A percentile compares a stretch with the other conserved stretches of the same genome.
These are phyloP conservation scores for Mallotus japonicus DNA, from an alignment of 441 rosid genomes.

Conservation along the genomic window DNA sequence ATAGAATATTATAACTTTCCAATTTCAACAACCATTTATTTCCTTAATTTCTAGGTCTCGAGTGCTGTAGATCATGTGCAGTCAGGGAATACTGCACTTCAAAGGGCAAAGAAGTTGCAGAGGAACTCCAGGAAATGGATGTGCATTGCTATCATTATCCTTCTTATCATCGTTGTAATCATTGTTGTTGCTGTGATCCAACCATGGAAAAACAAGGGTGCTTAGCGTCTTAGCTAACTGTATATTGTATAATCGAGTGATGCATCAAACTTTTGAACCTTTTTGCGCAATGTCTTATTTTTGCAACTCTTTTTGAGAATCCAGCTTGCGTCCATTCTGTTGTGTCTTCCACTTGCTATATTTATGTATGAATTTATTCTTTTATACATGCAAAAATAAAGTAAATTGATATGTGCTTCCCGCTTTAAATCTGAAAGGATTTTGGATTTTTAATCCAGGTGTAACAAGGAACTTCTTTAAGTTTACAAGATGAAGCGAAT, in stretches of 20 bases:
- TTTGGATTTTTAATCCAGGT: no score
- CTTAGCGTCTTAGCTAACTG: conserved; percentile 30
- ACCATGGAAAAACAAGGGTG: conserved; percentile 82
- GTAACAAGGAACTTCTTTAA: no score
- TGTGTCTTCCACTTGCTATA: neutral
- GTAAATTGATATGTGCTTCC: neutral
- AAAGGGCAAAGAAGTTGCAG: conserved; percentile 72
- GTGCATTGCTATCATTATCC: conserved; percentile 83
- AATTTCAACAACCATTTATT: neutral
- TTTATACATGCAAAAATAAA: neutral
- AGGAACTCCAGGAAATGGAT: conserved; percentile 89
- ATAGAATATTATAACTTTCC: neutral
- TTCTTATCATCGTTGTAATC: conserved; percentile 67
- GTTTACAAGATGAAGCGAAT: no score
- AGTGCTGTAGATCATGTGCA: conserved; percentile 94
- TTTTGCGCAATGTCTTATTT: conserved; percentile 22
- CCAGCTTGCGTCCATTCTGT: neutral
- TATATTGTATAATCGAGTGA: conserved; percentile 24
- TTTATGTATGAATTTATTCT: neutral
- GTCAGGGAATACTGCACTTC: conserved; percentile 70
- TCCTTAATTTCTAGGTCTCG: conserved; percentile 54
- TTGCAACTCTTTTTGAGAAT: conserved; percentile 10
- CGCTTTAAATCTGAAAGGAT: neutral
- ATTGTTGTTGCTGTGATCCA: conserved; percentile 60
- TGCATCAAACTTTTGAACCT: neutral